Evolutionary conservation across 1,284 basidiomycete genomes (phyloP), one percentile per base, ranked within the genome.

Genomic region (Cryptococcus wingfieldii): DNA sequence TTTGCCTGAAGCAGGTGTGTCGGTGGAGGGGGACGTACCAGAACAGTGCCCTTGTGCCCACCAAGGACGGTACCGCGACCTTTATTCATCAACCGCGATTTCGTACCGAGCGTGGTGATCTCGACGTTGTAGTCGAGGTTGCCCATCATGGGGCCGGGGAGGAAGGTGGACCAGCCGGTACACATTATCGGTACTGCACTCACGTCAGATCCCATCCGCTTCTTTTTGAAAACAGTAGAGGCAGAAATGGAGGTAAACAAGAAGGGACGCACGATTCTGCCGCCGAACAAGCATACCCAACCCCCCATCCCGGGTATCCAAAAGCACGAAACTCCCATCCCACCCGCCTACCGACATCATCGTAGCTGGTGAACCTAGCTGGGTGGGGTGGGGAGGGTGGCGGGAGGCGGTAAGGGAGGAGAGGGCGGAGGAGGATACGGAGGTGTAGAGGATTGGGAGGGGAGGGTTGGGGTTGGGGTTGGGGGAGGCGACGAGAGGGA

Each of bases 401-500:
- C 67, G 56, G 1, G 59, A 66, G 3, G 58, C 62, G 1, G 65
- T 48, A 2, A 74, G 42, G 6, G 65, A 58, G 1, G 65, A 53
- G 23, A 76, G 65, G 1, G 65, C 44, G 2, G 67, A 63, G 1
- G 58, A 44, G 12, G 65, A 53, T 14, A 70, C 46, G 3, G 59
- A 37, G 0, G 63, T 51, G 59, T 73, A 71, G 3, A 65, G 27
- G 3, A 60, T 53, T 0, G 72, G 72, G 16, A 71, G 56, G 12
- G n/a, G 7, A 18, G 10, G 10, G 56, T 58, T 54, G 56, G 23
- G 31, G 43, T 34, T 13, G 25, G 34, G 34, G 45, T n/a, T n/a
- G 27, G 28, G 28, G 31, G 14, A 18, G 28, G 18, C 1, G 28
- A 49, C 34, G 0, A 82, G 80, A 27, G 82, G 70, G 4, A 79